Evolutionary conservation across 2,329 filamentous ascomycete genomes (phyloP), one percentile per base, ranked within the genome.

Genomic region (Verticillium klebahnii): DNA sequence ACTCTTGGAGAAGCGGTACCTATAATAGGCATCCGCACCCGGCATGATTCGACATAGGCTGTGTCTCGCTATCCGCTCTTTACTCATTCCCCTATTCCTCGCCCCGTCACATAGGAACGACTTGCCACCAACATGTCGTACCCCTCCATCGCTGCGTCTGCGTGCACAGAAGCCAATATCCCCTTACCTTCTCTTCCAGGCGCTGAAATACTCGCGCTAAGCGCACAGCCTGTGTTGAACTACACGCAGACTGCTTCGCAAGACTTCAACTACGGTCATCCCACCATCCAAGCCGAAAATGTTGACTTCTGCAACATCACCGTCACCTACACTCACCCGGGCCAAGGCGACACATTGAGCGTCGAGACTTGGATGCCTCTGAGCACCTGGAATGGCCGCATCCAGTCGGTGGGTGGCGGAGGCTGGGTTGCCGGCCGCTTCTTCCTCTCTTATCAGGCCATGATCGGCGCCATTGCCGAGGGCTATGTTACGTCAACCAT

Each of bases 401-500:
- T 68, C 36, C 32, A 64, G 37, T 63, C 59, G 2, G 45, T 62
- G 11, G 67, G 67, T 0, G 66, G 66, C 1, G 64, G 67, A 2
- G 67, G 67, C 7, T 65, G 40, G 37, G 23, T 39, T 15, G 69
- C 73, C 1, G 71, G 72, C 11, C 58, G 61, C 15, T 61, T 59
- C 39, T 57, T 25, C 19, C 17, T 56, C 2, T 59, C 59, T 8
- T 67, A 69, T n/a, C 25, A 31, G 1, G 62, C 45, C 12, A 69
- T 70, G 67, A 36, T 19, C 19, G 66, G 64, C 2, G 67, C 65
- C 1, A n/a, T 69, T 2, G 66, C 58, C 2, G 62, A 69, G 9
- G 67, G 67, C 0, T 70, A 64, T 39, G 66, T 62, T 2, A 65
- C 68, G 8, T 61, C 64, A 6, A 66, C 66, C 1, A 67, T 66